phyloP scores from a whole-genome alignment of 129 eudicot species.

The Dittrichia graveolens region DNA sequence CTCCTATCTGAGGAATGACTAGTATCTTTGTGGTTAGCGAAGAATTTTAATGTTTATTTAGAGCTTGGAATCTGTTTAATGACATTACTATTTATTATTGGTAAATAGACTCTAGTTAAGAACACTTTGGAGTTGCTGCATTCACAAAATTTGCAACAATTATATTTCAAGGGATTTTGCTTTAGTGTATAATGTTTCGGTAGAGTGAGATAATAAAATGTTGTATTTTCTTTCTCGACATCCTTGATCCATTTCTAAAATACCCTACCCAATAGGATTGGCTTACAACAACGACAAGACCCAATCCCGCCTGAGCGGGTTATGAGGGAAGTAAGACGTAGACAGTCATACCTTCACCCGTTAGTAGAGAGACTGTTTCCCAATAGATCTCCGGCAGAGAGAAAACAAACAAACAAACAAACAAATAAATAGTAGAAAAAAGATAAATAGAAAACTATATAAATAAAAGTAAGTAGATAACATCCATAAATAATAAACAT shows the following conservation, averaged over 20 bases:
- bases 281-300: background rate
- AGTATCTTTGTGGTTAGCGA: background rate
- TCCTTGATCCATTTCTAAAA: background rate
- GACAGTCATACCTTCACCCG: too few relatives aligned
- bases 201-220: constrained; percentile 2
- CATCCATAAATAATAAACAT: too few relatives aligned
- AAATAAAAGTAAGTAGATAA: too few relatives aligned
- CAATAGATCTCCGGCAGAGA: too few relatives aligned
- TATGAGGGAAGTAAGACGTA: too few relatives aligned
- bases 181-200: constrained; percentile 4
- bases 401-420: too few relatives aligned
- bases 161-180: background rate
- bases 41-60: constrained; percentile 7
- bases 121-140: background rate
- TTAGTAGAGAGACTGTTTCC: too few relatives aligned
- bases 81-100: background rate
- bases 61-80: constrained; percentile 4
- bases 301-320: too few relatives aligned
- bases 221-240: background rate
- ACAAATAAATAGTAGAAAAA: too few relatives aligned
- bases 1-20: constrained; percentile 4
- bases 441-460: too few relatives aligned
- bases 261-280: background rate
- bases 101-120: background rate
- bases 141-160: background rate